Conservation (phyloP, 257 asterid genomes). For the Nicotiana noctiflora region DNA sequence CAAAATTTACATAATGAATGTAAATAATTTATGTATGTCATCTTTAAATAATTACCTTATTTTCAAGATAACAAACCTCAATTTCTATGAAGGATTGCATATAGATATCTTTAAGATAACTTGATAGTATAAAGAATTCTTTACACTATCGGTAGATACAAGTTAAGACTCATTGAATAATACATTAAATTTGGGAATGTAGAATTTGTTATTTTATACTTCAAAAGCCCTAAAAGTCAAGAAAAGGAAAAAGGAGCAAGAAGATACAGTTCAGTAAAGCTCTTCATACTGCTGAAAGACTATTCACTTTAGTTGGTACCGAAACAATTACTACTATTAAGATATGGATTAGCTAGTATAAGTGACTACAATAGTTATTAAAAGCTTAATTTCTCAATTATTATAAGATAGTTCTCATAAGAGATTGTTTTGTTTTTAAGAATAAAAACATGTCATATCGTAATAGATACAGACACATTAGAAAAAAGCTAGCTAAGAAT, state of each 20-base stretch:
- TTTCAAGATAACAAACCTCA: not conserved
- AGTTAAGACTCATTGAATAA: not conserved
- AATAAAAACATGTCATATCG: not conserved
- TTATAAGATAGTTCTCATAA: too few relatives aligned
- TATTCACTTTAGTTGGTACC: not conserved
- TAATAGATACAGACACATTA: not conserved
- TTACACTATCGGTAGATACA: not conserved
- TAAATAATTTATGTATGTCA: too few relatives aligned
- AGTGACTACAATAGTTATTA: not conserved
- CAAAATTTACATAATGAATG: not conserved
- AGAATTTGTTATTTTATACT: not conserved
- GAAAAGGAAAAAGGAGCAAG: not conserved
- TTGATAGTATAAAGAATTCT: not conserved
- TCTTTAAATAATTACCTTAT: not conserved
- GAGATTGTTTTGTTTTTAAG: not conserved
- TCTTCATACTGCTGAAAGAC: constrained; percentile 7
- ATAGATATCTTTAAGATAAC: not conserved
- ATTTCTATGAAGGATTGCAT: not conserved
- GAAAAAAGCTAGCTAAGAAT: not conserved
- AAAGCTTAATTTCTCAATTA: not conserved
- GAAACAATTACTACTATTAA: not conserved
- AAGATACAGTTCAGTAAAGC: not conserved
- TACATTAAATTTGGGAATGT: not conserved
- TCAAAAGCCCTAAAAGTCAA: constrained; percentile 5
- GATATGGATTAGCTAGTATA: not conserved